Base-by-base conservation (phyloP, 495 filamentous ascomycete species). In the Clohesyomyces aquaticus region DNA sequence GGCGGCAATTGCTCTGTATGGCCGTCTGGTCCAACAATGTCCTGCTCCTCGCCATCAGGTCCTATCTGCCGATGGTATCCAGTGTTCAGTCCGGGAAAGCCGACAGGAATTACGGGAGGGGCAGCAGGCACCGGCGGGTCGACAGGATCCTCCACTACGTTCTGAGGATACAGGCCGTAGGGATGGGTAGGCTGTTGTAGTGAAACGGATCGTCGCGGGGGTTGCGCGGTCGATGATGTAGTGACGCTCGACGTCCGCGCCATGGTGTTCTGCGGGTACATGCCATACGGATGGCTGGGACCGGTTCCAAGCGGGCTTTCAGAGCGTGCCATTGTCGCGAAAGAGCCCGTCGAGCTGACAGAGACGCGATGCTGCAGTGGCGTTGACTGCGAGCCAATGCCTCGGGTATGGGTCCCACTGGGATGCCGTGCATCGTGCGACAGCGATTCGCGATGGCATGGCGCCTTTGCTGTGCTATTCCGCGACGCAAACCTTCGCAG, bases 1-100 rank as follows among this genome's bases (percentile, higher is more conserved):
- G 93, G 93, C 18, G 93, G 93, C 29, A 96, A 78, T 66, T 92
- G 90, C 72, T 97, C 93, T 2, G 89, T 88, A 73, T 96, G 91
- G 0, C 92, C 93, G 68, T 93, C 89, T 0, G 90, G 89, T n/a
- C 91, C 91, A 63, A 96, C 85, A 8, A 96, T 83, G 75, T 92
- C 91, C 14, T 86, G 90, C 61, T 96, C 92, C 76, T 95, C 91
- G 63, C 90, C 90, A 26, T 93, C 90, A 0, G 89, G 90, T 0
- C 88, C 87, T 52, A 87, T 76, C 41, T 85, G 83, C 62, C 90
- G 80, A 61, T 88, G 88, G 69, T 90, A 94, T 26, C 79, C 75
- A 9, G 77, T 73, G 25, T 76, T 78, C 28, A 84, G 75, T 1
- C 88, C 88, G 21, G 85, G 85, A 69, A 95, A 96, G 3, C 91